Evolutionary conservation across 2,329 filamentous ascomycete genomes (phyloP).

Genomic region (Colletotrichum agaves): DNA sequence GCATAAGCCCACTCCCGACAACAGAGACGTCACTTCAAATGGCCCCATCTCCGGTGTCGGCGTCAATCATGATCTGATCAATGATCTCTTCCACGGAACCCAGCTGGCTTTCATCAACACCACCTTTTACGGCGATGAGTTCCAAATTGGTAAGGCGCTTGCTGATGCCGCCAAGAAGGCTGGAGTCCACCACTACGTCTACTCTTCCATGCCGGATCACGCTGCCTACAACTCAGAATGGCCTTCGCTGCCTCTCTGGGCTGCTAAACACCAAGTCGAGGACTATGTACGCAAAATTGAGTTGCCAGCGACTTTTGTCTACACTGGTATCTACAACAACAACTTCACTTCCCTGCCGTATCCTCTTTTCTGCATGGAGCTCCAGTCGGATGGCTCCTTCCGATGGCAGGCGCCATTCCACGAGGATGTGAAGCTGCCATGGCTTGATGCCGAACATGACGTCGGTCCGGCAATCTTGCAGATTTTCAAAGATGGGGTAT

Average conservation of each 20-base stretch:
- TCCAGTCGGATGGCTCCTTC: conserved; percentile 86
- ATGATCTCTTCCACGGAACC: conserved; percentile 82
- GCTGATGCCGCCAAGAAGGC: conserved; percentile 89
- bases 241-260: conserved; percentile 90
- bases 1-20: conserved; percentile 59
- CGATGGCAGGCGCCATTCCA: conserved; percentile 95
- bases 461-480: conserved; percentile 92
- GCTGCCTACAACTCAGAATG: conserved; percentile 79
- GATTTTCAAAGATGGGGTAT: conserved; percentile 91
- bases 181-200: conserved; percentile 90
- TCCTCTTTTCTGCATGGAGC: conserved; percentile 94
- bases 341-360: conserved; percentile 96
- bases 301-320: conserved; percentile 90
- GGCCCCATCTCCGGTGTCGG: conserved; percentile 71
- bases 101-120: conserved; percentile 98
- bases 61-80: conserved; percentile 78
- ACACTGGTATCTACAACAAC: conserved; percentile 98
- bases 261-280: conserved; percentile 91
- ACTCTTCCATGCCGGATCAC: conserved; percentile 97
- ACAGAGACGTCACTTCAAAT: conserved; percentile 74
- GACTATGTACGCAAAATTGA: conserved; percentile 87
- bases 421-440: conserved; percentile 87
- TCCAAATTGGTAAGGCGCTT: conserved; percentile 86
- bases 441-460: conserved; percentile 96
- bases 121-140: conserved; percentile 94